Evolutionary conservation across 2,329 filamentous ascomycete species (phyloP), one percentile per base, ranked within the genome.

Genomic region (Aspergillus unguis): DNA sequence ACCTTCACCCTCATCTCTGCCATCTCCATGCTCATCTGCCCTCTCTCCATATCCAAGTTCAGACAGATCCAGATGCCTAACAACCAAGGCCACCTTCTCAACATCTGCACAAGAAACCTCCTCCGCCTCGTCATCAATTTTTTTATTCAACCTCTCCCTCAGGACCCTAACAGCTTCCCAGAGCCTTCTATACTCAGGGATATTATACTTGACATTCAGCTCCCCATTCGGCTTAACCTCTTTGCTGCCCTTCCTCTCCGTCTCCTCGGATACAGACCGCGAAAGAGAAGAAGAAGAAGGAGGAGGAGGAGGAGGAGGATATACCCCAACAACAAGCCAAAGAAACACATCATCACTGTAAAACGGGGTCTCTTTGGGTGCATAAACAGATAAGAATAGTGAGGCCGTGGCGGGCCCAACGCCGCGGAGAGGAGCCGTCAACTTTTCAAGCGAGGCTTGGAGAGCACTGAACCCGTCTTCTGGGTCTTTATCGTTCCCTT

Each of bases 321-420:
- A 52, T 3, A 23, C 57, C 17, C 41, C 50, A 35, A 63, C 17
- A 64, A 66, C 65, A 2, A 76, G 56, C 73, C 74, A 77, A 7
- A 67, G 57, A 47, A 64, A 76, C 25, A 70, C 52, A 56, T 76
- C 73, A 40, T 77, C 74, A 36, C 72, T 74, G 54, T 72, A 76
- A 42, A 76, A 77, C 0, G 74, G 73, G 1, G 70, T 53, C 17
- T 65, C 58, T 2, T n/a, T 7, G 7, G 44, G 53, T 1, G 65
- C 62, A 3, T 58, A 66, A 6, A 72, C 61, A 5, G 69, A 72
- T 2, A 76, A 62, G 23, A 77, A 63, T 23, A 77, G 59, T 1
- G 74, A 74, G 2, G 71, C 72, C 1, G 74, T 76, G 5, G 74
- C 74, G 0, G 69, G 66, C 0, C 74, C 74, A 2, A 76, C 69